Evolutionary conservation across 164 flowering plant genomes (phyloP).

Genomic region (Tetrastigma voinierianum): DNA sequence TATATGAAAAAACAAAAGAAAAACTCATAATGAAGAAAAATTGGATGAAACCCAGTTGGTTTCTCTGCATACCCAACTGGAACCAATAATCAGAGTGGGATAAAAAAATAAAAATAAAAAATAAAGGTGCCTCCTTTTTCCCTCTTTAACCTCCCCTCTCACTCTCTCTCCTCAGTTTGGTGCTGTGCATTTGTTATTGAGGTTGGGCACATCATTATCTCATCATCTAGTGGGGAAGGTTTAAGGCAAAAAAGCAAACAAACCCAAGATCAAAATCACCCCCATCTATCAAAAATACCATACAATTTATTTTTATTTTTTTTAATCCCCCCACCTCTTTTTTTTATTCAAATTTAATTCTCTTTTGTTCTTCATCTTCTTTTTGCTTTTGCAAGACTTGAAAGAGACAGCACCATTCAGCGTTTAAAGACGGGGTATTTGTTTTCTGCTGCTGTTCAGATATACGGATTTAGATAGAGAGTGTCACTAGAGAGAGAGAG

Average conservation of each 20-base stretch:
- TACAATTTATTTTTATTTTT: not conserved
- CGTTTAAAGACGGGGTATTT: constrained; percentile 33
- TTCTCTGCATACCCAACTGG: constrained; percentile 47
- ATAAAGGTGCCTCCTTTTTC: constrained; percentile 7
- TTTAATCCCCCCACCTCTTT: no score
- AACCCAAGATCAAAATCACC: constrained; percentile 12
- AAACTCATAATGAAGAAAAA: constrained; percentile 16
- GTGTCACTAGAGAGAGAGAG: constrained; percentile 6
- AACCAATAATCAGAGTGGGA: constrained; percentile 51
- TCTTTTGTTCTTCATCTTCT: constrained; percentile 1
- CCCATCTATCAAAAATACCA: not conserved
- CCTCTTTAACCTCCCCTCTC: constrained; percentile 9
- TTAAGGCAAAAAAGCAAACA: constrained; percentile 24
- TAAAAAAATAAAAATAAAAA: constrained; percentile 9
- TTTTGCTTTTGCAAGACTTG: constrained; percentile 17
- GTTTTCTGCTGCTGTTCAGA: constrained; percentile 15
- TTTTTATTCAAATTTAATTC: not conserved
- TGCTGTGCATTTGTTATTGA: constrained; percentile 29
- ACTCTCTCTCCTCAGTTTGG: constrained; percentile 22
- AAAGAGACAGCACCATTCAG: constrained; percentile 47
- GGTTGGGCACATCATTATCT: constrained; percentile 63
- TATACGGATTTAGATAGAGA: constrained; percentile 13
- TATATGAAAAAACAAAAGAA: constrained; percentile 13
- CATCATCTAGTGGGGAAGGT: constrained; percentile 53
- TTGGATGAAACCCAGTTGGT: constrained; percentile 33